A percentile compares a stretch with the other conserved stretches of the same genome.
These are phyloP conservation scores for Trichoderma endophyticum DNA, from an alignment of 2,329 filamentous ascomycete species.

Conservation along the genomic window DNA sequence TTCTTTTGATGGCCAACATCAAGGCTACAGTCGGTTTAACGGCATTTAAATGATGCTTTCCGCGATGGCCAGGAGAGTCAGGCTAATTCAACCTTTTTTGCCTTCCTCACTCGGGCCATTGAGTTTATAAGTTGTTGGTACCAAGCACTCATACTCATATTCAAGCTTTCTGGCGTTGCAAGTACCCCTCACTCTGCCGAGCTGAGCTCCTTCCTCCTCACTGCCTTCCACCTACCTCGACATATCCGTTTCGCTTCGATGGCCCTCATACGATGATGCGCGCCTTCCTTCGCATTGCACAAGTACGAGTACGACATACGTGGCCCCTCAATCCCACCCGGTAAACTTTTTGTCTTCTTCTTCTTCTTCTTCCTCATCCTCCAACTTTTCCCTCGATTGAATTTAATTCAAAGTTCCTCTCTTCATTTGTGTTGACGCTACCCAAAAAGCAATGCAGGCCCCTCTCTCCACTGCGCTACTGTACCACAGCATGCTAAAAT, in stretches of 20 bases:
- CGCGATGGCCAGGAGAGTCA: background rate
- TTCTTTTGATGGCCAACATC: background rate
- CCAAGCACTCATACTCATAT: background rate
- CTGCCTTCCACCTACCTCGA: background rate
- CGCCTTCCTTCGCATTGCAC: background rate
- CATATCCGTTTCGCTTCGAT: background rate
- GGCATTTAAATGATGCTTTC: background rate
- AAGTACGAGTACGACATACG: background rate
- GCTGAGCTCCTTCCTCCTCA: background rate
- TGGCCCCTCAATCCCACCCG: background rate
- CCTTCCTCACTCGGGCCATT: background rate
- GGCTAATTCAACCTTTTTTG: background rate
- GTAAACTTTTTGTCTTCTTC: background rate
- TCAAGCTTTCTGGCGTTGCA: background rate
- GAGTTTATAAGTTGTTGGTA: background rate
- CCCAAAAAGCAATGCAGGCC: background rate
- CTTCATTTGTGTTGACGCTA: background rate
- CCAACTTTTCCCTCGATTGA: background rate
- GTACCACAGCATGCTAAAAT: background rate
- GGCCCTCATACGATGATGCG: background rate
- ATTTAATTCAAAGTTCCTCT: background rate
- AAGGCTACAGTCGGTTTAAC: background rate
- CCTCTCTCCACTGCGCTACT: background rate
- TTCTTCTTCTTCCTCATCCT: background rate
- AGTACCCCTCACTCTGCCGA: background rate